A percentile compares a stretch with the other conserved stretches of the same genome.
Conservation (phyloP, 257 asterid genomes). For the Schizonepeta tenuifolia region DNA sequence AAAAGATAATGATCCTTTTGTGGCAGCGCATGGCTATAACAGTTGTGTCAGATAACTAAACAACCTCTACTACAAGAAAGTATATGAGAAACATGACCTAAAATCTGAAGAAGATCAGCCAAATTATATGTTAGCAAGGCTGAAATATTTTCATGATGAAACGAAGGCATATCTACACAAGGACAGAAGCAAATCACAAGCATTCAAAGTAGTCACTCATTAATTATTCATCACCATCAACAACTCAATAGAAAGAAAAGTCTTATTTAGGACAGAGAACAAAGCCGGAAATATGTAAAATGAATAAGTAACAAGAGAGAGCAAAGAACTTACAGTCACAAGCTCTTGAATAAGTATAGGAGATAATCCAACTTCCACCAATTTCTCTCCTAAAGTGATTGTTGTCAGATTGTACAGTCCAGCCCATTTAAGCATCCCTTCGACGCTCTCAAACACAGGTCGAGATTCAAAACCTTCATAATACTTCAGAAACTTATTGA, state of each 20-base stretch:
- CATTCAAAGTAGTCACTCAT: background rate
- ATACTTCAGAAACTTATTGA: constrained; percentile 64
- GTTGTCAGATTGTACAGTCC: constrained; percentile 75
- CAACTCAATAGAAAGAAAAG: constrained; percentile 3
- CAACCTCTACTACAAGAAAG: background rate
- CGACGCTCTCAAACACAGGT: constrained; percentile 78
- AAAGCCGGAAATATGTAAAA: background rate
- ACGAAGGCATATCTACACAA: background rate
- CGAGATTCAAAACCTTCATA: constrained; percentile 70
- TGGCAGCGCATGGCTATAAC: background rate
- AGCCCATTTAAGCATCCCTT: constrained; percentile 95
- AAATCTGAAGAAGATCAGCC: constrained; percentile 12
- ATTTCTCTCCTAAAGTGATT: constrained; percentile 58
- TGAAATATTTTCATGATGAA: background rate
- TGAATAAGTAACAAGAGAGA: constrained; percentile 20
- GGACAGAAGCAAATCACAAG: constrained; percentile 2
- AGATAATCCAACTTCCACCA: constrained; percentile 61
- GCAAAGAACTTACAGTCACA: constrained; percentile 63
- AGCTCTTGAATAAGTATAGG: constrained; percentile 76
- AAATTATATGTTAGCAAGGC: background rate
- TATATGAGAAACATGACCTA: background rate
- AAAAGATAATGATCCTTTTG: background rate
- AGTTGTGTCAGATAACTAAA: constrained; percentile 4
- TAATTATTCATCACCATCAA: background rate
- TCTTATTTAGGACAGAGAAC: constrained; percentile 4